phyloP scores from a whole-genome alignment of 495 filamentous ascomycete genomes.

The Hyaloscypha variabilis region DNA sequence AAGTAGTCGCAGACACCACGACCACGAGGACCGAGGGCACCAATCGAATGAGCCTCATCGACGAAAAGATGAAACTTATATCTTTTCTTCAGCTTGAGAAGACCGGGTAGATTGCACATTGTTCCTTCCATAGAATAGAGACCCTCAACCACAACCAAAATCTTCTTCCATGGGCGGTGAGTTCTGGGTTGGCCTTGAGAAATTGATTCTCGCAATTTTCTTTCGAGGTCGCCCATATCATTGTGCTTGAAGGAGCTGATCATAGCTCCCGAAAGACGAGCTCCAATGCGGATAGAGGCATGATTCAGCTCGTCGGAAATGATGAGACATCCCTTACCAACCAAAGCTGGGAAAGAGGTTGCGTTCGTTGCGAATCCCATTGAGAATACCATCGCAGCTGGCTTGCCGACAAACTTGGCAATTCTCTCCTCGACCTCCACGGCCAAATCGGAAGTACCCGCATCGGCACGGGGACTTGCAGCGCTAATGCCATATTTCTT shows the following conservation, averaged over 20 bases:
- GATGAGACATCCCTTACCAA: slow-evolving; percentile 88
- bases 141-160: slow-evolving; percentile 93
- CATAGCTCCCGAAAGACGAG: slow-evolving; percentile 90
- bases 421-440: slow-evolving; percentile 86
- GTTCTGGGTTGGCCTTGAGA: slow-evolving; percentile 95
- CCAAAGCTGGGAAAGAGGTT: slow-evolving; percentile 84
- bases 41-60: slow-evolving; percentile 96
- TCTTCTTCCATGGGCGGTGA: slow-evolving; percentile 98
- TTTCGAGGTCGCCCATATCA: slow-evolving; percentile 86
- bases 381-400: slow-evolving; percentile 92
- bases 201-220: slow-evolving; percentile 83
- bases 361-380: slow-evolving; percentile 98
- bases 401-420: slow-evolving; percentile 91
- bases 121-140: slow-evolving; percentile 99
- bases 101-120: slow-evolving; percentile 91
- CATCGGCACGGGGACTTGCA: slow-evolving; percentile 79
- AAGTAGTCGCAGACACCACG: slow-evolving; percentile 98
- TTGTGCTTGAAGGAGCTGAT: slow-evolving; percentile 98
- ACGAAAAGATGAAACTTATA: slow-evolving; percentile 97
- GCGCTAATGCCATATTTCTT: slow-evolving; percentile 81
- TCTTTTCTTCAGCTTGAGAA: slow-evolving; percentile 82
- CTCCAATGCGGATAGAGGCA: slow-evolving; percentile 93
- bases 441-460: slow-evolving; percentile 85
- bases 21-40: slow-evolving; percentile 84
- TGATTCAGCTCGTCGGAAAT: slow-evolving; percentile 98